Conservation (phyloP, 2,329 filamentous ascomycete genomes). For the Sporothrix sp. region DNA sequence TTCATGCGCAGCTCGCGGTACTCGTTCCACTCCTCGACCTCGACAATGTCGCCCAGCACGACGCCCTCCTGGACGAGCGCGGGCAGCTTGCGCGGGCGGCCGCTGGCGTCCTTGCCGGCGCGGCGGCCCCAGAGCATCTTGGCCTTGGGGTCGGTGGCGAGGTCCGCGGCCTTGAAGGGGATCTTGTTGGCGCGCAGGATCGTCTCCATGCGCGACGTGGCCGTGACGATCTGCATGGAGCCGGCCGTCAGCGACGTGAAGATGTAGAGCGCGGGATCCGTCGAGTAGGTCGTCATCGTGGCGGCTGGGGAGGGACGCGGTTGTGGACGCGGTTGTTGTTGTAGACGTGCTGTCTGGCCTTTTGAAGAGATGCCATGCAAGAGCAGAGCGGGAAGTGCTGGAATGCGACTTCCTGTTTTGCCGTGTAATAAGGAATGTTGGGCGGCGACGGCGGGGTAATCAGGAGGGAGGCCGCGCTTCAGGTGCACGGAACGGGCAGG, state of each 20-base stretch:
- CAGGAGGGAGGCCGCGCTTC: background rate
- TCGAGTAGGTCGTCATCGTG: constrained; percentile 33
- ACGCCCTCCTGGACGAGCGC: constrained; percentile 78
- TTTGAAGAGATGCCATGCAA: background rate
- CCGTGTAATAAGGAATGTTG: background rate
- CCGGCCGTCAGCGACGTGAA: constrained; percentile 94
- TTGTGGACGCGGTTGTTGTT: background rate
- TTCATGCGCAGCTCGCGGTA: constrained; percentile 90
- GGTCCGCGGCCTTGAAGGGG: constrained; percentile 84
- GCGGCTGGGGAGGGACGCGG: background rate
- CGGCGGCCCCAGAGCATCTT: constrained; percentile 81
- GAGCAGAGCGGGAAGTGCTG: background rate
- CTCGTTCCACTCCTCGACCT: constrained; percentile 99
- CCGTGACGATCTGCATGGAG: constrained; percentile 91
- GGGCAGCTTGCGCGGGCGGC: constrained; percentile 66
- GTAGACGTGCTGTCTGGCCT: background rate
- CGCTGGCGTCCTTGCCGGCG: constrained; percentile 57
- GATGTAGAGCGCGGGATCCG: constrained; percentile 72
- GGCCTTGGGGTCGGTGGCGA: constrained; percentile 81
- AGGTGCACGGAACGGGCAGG: background rate
- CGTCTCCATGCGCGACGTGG: constrained; percentile 88
- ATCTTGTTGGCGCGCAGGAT: constrained; percentile 93
- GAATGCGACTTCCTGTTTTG: background rate
- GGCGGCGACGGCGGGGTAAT: constrained; percentile 1
- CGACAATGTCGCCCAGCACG: constrained; percentile 78